Conservation (phyloP, 2,329 filamentous ascomycete genomes). For the Lanzia echinophila region DNA sequence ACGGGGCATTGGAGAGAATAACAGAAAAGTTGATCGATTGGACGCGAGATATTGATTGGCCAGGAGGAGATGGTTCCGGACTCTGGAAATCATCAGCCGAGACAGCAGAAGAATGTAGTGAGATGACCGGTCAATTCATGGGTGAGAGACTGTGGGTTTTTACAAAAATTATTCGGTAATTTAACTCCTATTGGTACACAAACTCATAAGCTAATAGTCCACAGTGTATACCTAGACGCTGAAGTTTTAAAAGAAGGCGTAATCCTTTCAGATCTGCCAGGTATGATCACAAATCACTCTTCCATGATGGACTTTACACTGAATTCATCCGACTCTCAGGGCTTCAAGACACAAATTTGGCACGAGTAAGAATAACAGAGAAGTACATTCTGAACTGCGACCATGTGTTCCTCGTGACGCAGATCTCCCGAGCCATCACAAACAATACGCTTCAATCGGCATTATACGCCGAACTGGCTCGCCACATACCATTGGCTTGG, state of each 20-base stretch:
- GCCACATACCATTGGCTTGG: neutral
- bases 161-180: neutral
- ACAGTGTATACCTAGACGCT: neutral
- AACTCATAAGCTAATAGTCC: neutral
- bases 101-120: neutral
- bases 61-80: neutral
- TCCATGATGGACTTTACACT: neutral
- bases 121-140: neutral
- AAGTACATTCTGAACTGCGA: slow-evolving; percentile 31
- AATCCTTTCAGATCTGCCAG: neutral
- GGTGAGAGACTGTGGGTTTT: neutral
- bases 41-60: neutral
- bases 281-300: neutral
- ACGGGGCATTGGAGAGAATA: neutral
- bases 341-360: slow-evolving; percentile 33
- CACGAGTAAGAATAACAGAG: slow-evolving; percentile 32
- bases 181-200: neutral
- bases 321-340: too few species aligned
- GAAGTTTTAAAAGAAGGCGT: neutral
- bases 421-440: slow-evolving; percentile 21
- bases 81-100: neutral
- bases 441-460: neutral
- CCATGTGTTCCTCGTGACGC: slow-evolving; percentile 31
- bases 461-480: neutral
- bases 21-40: neutral